Conservation (phyloP, 2,329 filamentous ascomycete genomes). For the Claviceps pazoutovae region DNA sequence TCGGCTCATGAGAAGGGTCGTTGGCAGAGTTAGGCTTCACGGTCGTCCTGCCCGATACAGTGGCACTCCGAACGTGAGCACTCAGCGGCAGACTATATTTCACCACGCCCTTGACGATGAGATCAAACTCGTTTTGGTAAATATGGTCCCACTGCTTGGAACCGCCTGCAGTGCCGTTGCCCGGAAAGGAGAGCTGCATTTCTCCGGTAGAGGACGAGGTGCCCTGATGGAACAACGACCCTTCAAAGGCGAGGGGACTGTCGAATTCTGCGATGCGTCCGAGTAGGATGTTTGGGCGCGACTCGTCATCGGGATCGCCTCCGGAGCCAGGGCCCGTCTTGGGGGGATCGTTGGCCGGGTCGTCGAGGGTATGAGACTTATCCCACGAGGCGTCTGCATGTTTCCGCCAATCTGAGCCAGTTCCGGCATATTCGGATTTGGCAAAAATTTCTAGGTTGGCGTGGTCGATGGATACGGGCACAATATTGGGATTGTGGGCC, state of each 20-base stretch:
- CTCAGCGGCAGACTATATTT: slow-evolving; percentile 62
- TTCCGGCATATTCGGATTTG: slow-evolving; percentile 79
- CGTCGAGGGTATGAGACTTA: slow-evolving; percentile 16
- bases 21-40: slow-evolving; percentile 51
- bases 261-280: slow-evolving; percentile 80
- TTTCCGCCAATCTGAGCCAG: slow-evolving; percentile 47
- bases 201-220: slow-evolving; percentile 64
- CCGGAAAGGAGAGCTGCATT: slow-evolving; percentile 67
- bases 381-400: slow-evolving; percentile 14
- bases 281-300: slow-evolving; percentile 69
- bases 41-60: slow-evolving; percentile 43
- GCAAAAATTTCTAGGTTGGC: slow-evolving; percentile 90
- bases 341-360: slow-evolving; percentile 24
- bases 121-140: slow-evolving; percentile 79
- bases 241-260: slow-evolving; percentile 76
- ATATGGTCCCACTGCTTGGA: slow-evolving; percentile 82
- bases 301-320: slow-evolving; percentile 48
- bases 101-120: slow-evolving; percentile 81
- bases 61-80: slow-evolving; percentile 42
- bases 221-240: slow-evolving; percentile 69
- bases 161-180: slow-evolving; percentile 79
- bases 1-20: slow-evolving; percentile 51
- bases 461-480: slow-evolving; percentile 71
- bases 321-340: slow-evolving; percentile 18
- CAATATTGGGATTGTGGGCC: slow-evolving; percentile 85